Evolutionary conservation across 345 rosid species (phyloP).

Genomic region (Draba incana): DNA sequence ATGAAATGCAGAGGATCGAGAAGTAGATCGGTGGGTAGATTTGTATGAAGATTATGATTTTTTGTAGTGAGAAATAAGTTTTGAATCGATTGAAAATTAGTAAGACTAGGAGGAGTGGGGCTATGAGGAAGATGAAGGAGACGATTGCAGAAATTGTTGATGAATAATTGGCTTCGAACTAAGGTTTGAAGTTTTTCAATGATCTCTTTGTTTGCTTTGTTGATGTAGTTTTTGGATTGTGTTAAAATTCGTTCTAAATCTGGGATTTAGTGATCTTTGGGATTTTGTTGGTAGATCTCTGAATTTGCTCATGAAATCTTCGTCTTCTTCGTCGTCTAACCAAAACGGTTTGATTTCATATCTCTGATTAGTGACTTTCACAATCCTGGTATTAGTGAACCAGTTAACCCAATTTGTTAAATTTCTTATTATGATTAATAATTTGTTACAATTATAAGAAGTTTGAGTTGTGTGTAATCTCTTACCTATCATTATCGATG

Average conservation of each 20-base stretch:
- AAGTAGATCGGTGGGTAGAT: conserved; percentile 92
- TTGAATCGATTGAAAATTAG: conserved; percentile 75
- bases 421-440: too few relatives aligned
- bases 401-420: too few relatives aligned
- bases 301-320: conserved; percentile 67
- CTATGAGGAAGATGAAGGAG: conserved; percentile 67
- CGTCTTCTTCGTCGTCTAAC: conserved; percentile 64
- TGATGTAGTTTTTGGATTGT: conserved; percentile 71
- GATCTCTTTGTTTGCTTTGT: conserved; percentile 78
- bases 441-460: too few relatives aligned
- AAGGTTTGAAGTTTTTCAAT: conserved; percentile 75
- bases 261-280: conserved; percentile 69
- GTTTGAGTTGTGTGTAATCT: too few relatives aligned
- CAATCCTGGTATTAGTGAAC: too few relatives aligned
- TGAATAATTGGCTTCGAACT: conserved; percentile 80
- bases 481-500: too few relatives aligned
- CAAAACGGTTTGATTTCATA: conserved; percentile 47
- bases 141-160: conserved; percentile 65
- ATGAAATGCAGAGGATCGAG: conserved; percentile 76
- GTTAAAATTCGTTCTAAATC: conserved; percentile 82
- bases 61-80: conserved; percentile 88
- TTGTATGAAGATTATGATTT: conserved; percentile 77
- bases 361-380: too few relatives aligned
- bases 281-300: conserved; percentile 75
- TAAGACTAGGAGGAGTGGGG: conserved; percentile 81